Evolutionary conservation across 495 filamentous ascomycete species (phyloP).

Genomic region (Evernia prunastri): DNA sequence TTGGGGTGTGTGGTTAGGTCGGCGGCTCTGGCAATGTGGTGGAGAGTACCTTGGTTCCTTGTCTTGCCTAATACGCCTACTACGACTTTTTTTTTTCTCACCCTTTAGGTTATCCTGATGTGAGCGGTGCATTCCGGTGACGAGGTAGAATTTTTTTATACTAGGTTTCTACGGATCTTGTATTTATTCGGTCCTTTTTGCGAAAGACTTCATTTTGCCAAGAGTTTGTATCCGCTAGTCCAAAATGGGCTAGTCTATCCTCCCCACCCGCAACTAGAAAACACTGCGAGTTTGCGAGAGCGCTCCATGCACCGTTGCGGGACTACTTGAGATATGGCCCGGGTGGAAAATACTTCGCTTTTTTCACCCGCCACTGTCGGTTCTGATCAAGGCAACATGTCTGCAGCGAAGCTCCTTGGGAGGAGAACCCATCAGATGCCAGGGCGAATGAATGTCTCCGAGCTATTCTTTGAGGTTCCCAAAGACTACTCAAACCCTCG

Average conservation of each 20-base stretch:
- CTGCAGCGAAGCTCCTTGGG: slow-evolving; percentile 26
- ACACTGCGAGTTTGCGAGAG: background rate
- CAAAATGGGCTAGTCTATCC: background rate
- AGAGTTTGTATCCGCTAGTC: background rate
- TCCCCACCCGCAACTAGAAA: background rate
- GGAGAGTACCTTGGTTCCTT: too few relatives aligned
- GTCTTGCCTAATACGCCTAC: too few relatives aligned
- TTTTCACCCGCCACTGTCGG: background rate
- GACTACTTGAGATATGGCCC: background rate
- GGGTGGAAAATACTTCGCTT: background rate
- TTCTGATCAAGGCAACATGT: background rate
- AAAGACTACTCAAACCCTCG: slow-evolving; percentile 61
- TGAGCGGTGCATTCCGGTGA: too few relatives aligned
- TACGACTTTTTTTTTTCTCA: too few relatives aligned
- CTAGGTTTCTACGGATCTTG: too few relatives aligned
- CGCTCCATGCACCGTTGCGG: background rate
- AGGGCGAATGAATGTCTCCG: slow-evolving; percentile 71
- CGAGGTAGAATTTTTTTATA: too few relatives aligned
- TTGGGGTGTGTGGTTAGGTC: too few relatives aligned
- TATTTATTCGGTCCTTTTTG: too few relatives aligned
- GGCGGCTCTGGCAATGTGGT: too few relatives aligned
- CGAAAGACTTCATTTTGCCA: slow-evolving; percentile 1
- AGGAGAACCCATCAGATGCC: slow-evolving; percentile 41
- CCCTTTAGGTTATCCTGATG: too few relatives aligned
- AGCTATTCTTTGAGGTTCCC: slow-evolving; percentile 82